phyloP scores from a whole-genome alignment of 495 filamentous ascomycete genomes.

The Penicillium angulare region DNA sequence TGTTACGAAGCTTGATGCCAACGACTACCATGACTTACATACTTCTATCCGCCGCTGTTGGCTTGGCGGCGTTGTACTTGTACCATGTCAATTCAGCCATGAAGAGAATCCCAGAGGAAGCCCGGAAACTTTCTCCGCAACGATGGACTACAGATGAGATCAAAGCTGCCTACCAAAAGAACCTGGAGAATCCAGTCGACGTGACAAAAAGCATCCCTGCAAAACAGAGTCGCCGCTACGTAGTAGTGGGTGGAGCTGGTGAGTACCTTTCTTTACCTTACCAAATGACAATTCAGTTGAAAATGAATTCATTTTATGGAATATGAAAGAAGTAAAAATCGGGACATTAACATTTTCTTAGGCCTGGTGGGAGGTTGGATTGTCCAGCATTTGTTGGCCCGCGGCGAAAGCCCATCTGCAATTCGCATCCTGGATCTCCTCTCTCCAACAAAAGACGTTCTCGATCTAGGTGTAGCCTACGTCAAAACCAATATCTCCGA shows the following conservation, averaged over 20 bases:
- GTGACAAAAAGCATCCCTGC: slow-evolving; percentile 50
- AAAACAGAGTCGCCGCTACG: slow-evolving; percentile 52
- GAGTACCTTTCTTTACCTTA: slow-evolving; percentile 31
- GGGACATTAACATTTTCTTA: slow-evolving; percentile 23
- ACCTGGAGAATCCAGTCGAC: slow-evolving; percentile 45
- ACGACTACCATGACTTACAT: slow-evolving; percentile 1
- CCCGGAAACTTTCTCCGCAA: slow-evolving; percentile 36
- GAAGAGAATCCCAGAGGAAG: slow-evolving; percentile 47
- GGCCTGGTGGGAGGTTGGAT: slow-evolving; percentile 59
- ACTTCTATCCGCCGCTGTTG: slow-evolving; percentile 14
- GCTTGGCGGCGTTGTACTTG: slow-evolving; percentile 41
- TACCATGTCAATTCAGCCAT: slow-evolving; percentile 52
- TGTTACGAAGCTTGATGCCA: too few species aligned
- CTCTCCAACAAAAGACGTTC: slow-evolving; percentile 36
- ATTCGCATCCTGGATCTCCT: slow-evolving; percentile 56
- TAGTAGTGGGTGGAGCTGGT: slow-evolving; percentile 59
- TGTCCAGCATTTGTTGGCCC: slow-evolving; percentile 51
- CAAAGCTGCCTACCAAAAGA: slow-evolving; percentile 44
- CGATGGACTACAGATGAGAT: slow-evolving; percentile 55
- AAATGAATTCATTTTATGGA: too few species aligned
- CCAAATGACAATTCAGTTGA: too few species aligned
- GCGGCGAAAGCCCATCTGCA: slow-evolving; percentile 50
- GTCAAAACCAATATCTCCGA: slow-evolving; percentile 55
- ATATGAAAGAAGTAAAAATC: too few species aligned
- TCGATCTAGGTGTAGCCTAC: slow-evolving; percentile 41